Conservation (phyloP, 768 basidiomycete species). For the Boletellus ananiceps region DNA sequence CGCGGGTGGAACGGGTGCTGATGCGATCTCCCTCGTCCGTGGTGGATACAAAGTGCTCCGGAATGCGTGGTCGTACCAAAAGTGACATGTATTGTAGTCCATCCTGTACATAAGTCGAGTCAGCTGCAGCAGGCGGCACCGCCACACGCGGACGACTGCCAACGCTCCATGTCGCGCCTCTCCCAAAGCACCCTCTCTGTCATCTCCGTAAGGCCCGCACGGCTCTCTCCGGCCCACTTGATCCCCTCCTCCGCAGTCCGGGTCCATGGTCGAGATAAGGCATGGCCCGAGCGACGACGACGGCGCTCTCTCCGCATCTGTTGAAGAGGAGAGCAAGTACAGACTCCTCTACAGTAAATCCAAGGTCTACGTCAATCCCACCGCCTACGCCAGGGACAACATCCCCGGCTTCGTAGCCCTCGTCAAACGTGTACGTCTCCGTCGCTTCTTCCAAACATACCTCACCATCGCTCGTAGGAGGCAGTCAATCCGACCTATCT, state of each 20-base stretch:
- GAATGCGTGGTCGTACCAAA: slow-evolving; percentile 94
- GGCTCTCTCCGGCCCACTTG: slow-evolving; percentile 1
- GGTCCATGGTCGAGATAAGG: slow-evolving; percentile 76
- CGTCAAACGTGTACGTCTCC: slow-evolving; percentile 71
- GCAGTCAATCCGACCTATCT: slow-evolving; percentile 71
- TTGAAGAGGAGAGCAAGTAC: slow-evolving; percentile 56
- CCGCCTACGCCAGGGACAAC: slow-evolving; percentile 87
- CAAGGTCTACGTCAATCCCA: slow-evolving; percentile 95
- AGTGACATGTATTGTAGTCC: slow-evolving; percentile 46
- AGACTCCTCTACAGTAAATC: slow-evolving; percentile 86
- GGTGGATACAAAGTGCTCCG: slow-evolving; percentile 66
- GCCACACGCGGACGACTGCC: slow-evolving; percentile 23
- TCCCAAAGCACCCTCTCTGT: slow-evolving; percentile 43
- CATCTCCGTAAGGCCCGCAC: slow-evolving; percentile 39
- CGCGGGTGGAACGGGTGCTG: not conserved
- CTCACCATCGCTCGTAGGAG: slow-evolving; percentile 45
- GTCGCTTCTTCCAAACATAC: slow-evolving; percentile 1
- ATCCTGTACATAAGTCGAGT: not conserved
- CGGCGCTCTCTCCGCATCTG: slow-evolving; percentile 13
- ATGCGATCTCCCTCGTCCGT: not conserved
- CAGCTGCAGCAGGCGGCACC: not conserved
- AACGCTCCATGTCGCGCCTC: slow-evolving; percentile 19
- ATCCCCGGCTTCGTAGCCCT: slow-evolving; percentile 91
- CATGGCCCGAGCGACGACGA: slow-evolving; percentile 25
- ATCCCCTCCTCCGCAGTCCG: slow-evolving; percentile 30